A percentile compares a stretch with the other conserved stretches of the same genome.
phyloP scores from a whole-genome alignment of 108 stramenopile genomes.

The Fistulifera solaris region DNA sequence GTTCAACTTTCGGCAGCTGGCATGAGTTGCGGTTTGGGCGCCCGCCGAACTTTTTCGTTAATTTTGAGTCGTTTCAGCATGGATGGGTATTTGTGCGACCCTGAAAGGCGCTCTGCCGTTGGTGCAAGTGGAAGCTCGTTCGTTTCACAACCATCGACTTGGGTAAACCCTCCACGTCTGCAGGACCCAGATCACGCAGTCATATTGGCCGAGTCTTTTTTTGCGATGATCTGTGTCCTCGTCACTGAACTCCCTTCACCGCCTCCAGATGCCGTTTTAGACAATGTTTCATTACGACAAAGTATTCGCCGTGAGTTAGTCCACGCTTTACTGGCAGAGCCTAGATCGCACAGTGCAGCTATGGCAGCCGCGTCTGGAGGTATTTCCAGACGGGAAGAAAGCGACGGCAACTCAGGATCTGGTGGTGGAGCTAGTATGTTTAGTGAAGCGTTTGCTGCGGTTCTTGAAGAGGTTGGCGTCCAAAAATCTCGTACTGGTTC shows the following conservation, averaged over 20 bases:
- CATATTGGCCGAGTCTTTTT: constrained; percentile 73
- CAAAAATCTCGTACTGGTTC: constrained; percentile 50
- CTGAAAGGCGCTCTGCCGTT: constrained; percentile 44
- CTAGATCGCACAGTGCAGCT: constrained; percentile 83
- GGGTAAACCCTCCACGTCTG: constrained; percentile 77
- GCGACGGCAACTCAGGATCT: constrained; percentile 51
- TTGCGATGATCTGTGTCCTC: constrained; percentile 68
- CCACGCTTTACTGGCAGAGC: constrained; percentile 83
- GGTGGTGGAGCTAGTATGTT: constrained; percentile 34
- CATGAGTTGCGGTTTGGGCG: constrained; percentile 77
- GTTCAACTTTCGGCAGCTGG: constrained; percentile 81
- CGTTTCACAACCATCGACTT: constrained; percentile 9
- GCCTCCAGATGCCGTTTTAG: constrained; percentile 50
- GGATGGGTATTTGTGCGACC: constrained; percentile 81
- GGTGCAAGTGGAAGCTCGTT: constrained; percentile 6
- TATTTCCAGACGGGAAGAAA: constrained; percentile 65
- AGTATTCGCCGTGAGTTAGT: constrained; percentile 81
- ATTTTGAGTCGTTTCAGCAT: constrained; percentile 71
- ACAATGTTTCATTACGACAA: constrained; percentile 44
- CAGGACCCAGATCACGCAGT: constrained; percentile 78
- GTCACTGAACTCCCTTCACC: constrained; percentile 81
- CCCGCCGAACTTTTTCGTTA: constrained; percentile 58
- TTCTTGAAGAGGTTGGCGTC: constrained; percentile 58
- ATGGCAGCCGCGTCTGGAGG: constrained; percentile 67
- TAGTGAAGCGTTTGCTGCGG: constrained; percentile 57